These are phyloP conservation scores for Populus deltoides DNA, from an alignment of 345 rosid genomes.

Conservation along the genomic window DNA sequence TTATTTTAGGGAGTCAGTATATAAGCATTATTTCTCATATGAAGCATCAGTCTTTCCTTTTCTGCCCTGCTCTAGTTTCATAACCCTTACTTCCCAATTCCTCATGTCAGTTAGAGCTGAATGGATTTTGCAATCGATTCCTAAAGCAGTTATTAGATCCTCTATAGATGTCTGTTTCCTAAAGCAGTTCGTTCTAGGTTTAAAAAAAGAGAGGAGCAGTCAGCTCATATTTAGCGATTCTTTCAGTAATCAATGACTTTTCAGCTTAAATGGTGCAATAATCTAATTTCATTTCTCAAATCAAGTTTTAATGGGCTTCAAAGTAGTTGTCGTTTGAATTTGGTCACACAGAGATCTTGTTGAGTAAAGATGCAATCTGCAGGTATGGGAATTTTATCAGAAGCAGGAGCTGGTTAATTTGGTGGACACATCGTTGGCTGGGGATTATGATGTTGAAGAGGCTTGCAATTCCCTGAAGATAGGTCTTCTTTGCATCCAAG, in stretches of 20 bases:
- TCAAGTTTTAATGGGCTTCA: background rate
- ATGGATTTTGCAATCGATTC: too few species aligned
- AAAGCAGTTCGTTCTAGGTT: too few species aligned
- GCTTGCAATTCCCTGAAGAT: constrained; percentile 47
- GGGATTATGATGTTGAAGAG: constrained; percentile 38
- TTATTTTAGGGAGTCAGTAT: background rate
- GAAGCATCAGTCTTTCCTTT: background rate
- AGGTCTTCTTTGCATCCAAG: constrained; percentile 69
- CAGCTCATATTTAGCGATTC: background rate
- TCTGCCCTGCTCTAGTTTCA: background rate
- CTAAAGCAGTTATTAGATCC: too few species aligned
- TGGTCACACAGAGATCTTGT: background rate
- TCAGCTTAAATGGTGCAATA: background rate
- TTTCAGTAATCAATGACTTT: background rate
- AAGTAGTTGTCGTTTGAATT: background rate
- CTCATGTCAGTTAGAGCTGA: too few species aligned
- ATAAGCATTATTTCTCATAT: background rate
- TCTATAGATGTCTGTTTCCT: too few species aligned
- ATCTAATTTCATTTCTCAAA: background rate
- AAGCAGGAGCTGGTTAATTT: constrained; percentile 29
- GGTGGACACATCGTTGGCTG: constrained; percentile 37
- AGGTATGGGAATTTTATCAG: constrained; percentile 50
- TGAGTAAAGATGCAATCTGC: constrained; percentile 14
- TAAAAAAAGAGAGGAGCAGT: too few species aligned
- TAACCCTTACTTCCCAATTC: background rate